Evolutionary conservation across 208 protist genomes (phyloP).

Genomic region (Naegleria lovaniensis): DNA sequence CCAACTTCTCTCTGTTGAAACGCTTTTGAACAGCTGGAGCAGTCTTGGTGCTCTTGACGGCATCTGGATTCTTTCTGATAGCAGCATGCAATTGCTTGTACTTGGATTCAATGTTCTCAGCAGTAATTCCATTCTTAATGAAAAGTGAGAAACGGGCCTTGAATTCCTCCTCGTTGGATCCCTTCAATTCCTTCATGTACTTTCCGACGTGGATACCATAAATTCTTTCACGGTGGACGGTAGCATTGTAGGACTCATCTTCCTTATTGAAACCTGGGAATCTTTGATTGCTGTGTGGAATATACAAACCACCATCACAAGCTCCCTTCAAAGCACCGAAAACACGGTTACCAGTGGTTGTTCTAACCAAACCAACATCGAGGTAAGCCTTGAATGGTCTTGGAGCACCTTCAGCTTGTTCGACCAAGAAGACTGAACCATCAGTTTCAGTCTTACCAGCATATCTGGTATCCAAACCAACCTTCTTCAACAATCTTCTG

Average conservation of each 20-base stretch:
- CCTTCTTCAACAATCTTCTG: constrained; percentile 88
- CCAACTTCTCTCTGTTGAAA: background rate
- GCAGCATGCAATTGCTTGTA: constrained; percentile 84
- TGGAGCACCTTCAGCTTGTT: constrained; percentile 66
- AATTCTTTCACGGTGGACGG: constrained; percentile 86
- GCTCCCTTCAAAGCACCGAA: constrained; percentile 90
- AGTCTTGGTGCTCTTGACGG: constrained; percentile 28
- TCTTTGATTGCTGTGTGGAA: constrained; percentile 91
- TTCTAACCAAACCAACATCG: constrained; percentile 92
- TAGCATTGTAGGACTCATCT: constrained; percentile 73
- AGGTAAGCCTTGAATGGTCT: constrained; percentile 94
- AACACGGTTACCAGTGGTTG: constrained; percentile 88
- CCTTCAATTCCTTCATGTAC: constrained; percentile 93
- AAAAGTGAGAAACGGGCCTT: constrained; percentile 87
- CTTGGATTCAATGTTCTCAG: constrained; percentile 83
- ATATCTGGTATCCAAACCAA: constrained; percentile 86
- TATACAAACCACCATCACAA: constrained; percentile 90
- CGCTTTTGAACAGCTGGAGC: background rate
- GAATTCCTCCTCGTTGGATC: constrained; percentile 83
- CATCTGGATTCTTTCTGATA: constrained; percentile 80
- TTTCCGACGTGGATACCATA: constrained; percentile 93
- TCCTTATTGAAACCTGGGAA: constrained; percentile 90
- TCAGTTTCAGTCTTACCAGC: constrained; percentile 77
- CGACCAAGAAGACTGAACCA: constrained; percentile 67
- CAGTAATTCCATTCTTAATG: constrained; percentile 78